Base-by-base conservation (phyloP, 2,329 filamentous ascomycete genomes). In the Paraconiothyrium sp. region DNA sequence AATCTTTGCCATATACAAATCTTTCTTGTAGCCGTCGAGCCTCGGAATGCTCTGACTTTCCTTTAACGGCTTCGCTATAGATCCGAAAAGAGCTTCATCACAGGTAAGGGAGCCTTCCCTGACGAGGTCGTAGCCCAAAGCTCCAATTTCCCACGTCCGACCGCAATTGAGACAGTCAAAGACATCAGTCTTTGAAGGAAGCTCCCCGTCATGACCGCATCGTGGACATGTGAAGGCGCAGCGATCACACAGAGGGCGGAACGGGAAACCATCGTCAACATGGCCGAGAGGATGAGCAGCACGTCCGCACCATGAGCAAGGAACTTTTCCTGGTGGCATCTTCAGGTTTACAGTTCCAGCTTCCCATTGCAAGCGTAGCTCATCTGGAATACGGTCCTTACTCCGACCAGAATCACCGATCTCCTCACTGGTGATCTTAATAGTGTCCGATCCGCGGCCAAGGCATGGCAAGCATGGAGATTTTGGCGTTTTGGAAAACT, bases 181-280 rank as follows among this genome's bases (percentile, higher is more conserved):
- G 1, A 6, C 62, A 0, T 64, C 65, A 0, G 66, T 68, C 7
- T 61, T 58, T 1, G 67, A 51, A 0, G 22, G 14, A 9, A 50
- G 48, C 14, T n/a, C 50, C 1, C 49, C 37, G 7, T 67, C 73
- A 3, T 43, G 48, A 1, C 74, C 76, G 54, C 81, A 83, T 0
- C 80, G 71, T 52, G 82, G 78, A 64, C 81, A 83, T 0, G 72
- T 61, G 59, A 83, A 83, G 4, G 67, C 68, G 64, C 81, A 83
- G 20, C 73, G 72, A 63, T 82, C 80, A 60, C 81, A 83, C 5
- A 79, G 59, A 3, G 61, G 37, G 4, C 51, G 35, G 43, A 62
- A 41, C 3, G 34, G 13, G 32, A 22, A 32, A 9, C 30, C 39
- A n/a, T 62, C 48, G 2, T 46, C 2, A 2, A 32, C 22, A 2